phyloP scores from a whole-genome alignment of 768 basidiomycete genomes.

The Rhizopogon vulgaris region DNA sequence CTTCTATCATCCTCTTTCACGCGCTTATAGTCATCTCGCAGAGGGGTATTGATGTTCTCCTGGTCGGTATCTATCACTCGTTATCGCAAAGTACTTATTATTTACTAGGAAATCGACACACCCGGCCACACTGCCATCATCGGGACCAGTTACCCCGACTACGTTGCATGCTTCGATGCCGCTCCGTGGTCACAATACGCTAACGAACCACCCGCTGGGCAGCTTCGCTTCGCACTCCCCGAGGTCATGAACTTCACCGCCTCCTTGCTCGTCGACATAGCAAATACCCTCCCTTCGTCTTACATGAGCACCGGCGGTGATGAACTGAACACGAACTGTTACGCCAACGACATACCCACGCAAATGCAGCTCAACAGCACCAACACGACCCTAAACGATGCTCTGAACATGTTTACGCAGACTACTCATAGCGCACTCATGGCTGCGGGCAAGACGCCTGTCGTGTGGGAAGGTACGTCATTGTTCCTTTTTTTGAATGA shows the following conservation, averaged over 20 bases:
- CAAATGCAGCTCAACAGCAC: constrained; percentile 45
- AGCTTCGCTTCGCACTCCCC: constrained; percentile 65
- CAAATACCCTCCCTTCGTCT: constrained; percentile 45
- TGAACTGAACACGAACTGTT: constrained; percentile 68
- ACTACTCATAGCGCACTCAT: constrained; percentile 52
- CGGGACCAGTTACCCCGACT: constrained; percentile 59
- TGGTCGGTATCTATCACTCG: constrained; percentile 25
- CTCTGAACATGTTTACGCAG: constrained; percentile 56
- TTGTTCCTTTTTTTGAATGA: not conserved
- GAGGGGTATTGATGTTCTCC: constrained; percentile 69
- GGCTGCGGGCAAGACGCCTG: constrained; percentile 59
- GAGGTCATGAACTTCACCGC: constrained; percentile 56
- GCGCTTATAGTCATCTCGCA: constrained; percentile 13
- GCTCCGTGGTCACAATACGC: constrained; percentile 58
- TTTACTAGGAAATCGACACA: constrained; percentile 67
- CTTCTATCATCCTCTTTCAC: not conserved
- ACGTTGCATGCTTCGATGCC: constrained; percentile 57
- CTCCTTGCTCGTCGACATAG: constrained; percentile 46
- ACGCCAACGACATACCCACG: constrained; percentile 53
- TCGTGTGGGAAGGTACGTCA: constrained; percentile 71
- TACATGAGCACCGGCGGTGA: constrained; percentile 81
- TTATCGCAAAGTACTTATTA: not conserved
- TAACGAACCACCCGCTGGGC: constrained; percentile 75
- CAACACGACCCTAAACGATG: constrained; percentile 54
- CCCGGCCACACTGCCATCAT: constrained; percentile 79